Conservation (phyloP, 768 basidiomycete species). For the Cystobasidium onofrii region DNA sequence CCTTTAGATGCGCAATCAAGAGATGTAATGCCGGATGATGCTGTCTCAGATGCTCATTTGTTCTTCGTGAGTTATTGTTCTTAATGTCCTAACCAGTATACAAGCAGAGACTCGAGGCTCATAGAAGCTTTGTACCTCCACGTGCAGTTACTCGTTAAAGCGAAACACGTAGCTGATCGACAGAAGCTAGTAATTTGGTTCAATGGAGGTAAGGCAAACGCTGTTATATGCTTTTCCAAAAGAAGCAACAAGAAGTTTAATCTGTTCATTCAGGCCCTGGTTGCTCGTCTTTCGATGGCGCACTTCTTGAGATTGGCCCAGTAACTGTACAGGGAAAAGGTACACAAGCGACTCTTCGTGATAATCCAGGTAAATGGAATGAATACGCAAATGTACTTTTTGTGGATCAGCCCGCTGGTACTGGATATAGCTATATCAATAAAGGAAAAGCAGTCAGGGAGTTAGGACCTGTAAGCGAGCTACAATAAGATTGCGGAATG, state of each 20-base stretch:
- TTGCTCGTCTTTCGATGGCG: constrained; percentile 60
- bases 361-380: constrained; percentile 39
- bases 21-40: not conserved
- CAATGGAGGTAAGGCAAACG: constrained; percentile 58
- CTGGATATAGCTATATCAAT: constrained; percentile 32
- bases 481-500: too few species aligned
- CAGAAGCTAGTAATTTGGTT: constrained; percentile 93
- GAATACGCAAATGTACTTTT: constrained; percentile 43
- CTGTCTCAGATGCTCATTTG: constrained; percentile 21
- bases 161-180: constrained; percentile 76
- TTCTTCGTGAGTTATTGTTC: constrained; percentile 33
- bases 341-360: constrained; percentile 30
- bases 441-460: constrained; percentile 29
- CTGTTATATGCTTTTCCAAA: not conserved
- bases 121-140: not conserved
- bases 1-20: not conserved
- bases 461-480: constrained; percentile 19
- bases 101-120: too few species aligned
- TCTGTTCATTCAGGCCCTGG: constrained; percentile 67
- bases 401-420: constrained; percentile 33
- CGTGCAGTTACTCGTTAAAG: constrained; percentile 64
- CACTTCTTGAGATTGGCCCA: constrained; percentile 40
- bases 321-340: constrained; percentile 18
- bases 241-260: too few species aligned
- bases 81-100: too few species aligned